Percentiles rank a stretch among this genome's conserved stretches.
These are phyloP conservation scores for Carpinus viminea DNA, from an alignment of 306 rosid genomes.

Conservation along the genomic window DNA sequence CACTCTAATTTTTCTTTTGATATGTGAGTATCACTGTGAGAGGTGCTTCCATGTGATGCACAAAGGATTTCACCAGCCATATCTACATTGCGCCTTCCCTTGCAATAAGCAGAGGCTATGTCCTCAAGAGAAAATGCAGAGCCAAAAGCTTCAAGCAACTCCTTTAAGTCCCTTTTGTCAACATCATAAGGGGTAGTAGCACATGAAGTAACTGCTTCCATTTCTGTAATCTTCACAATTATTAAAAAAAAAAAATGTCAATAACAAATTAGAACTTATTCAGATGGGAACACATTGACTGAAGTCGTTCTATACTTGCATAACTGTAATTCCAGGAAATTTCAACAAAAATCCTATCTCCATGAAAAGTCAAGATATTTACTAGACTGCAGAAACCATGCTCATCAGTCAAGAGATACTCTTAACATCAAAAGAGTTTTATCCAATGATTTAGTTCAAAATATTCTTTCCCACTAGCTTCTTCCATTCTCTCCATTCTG, in stretches of 20 bases:
- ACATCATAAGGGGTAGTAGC: conserved; percentile 6
- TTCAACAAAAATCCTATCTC: neutral
- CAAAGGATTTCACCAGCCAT: conserved; percentile 41
- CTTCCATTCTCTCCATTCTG: neutral
- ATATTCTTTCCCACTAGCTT: neutral
- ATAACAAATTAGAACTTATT: neutral
- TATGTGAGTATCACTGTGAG: conserved; percentile 6
- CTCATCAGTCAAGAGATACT: neutral
- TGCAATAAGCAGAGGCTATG: conserved; percentile 38
- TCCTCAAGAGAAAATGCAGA: conserved; percentile 33
- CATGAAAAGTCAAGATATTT: neutral
- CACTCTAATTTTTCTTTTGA: conserved; percentile 17
- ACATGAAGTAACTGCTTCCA: conserved; percentile 19
- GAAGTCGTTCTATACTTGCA: neutral
- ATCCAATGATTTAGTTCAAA: too few species aligned
- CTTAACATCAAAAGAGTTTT: too few species aligned
- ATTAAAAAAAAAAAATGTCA: neutral
- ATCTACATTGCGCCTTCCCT: conserved; percentile 25
- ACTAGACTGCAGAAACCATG: neutral
- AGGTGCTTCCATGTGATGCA: conserved; percentile 1
- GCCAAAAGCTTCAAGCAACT: conserved; percentile 35
- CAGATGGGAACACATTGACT: neutral
- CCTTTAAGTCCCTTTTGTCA: conserved; percentile 25
- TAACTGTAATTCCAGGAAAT: neutral
- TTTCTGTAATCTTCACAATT: conserved; percentile 16